Base-by-base conservation (phyloP, 169 alveolate genomes). In the Plasmodium chabaudi region DNA sequence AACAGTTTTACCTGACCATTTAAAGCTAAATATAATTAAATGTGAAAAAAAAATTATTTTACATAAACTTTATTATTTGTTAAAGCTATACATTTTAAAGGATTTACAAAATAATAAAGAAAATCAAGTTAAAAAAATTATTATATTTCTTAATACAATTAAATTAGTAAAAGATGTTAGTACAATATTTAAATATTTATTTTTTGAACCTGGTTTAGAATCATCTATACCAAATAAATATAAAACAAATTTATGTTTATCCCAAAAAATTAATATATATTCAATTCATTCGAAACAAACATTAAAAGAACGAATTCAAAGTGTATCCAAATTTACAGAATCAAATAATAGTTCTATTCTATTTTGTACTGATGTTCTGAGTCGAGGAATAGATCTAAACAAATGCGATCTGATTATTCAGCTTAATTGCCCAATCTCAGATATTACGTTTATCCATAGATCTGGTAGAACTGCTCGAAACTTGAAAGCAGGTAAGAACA, bases 381-480 rank as follows among this genome's bases (percentile, higher is more conserved):
- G 98, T 49, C 95, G 99, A 93, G 99, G 99, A 46, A 92, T 97
- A 39, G 99, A 97, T 93, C 95, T 97, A 73, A 98, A 98, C 10
- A 77, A 89, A 65, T 97, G 97, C 17, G 98, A 97, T 89, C 96
- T 98, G 97, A 98, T 97, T 9, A 92, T 97, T 60, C 95, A 96
- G 89, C 92, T 95, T 21, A 98, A 96, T 73, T 94, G 97, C 51
- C 99, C 99, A 0, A 98, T 96, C 57, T 96, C 96, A 89, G 93
- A 93, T 1, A 92, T 95, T 17, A 96, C 98, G 9, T 97, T 97
- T 87, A 93, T 97, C 15, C 99, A 97, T 84, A 93, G 99, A 92
- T 97, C 97, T 9, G 99, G 99, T 34, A 94, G 99, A 67, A 97
- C 99, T 47, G 99, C 99, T 9, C 90, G 99, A 72, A 97, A 95